Evolutionary conservation across 495 filamentous ascomycete genomes (phyloP).

Genomic region (Cudoniella acicularis): DNA sequence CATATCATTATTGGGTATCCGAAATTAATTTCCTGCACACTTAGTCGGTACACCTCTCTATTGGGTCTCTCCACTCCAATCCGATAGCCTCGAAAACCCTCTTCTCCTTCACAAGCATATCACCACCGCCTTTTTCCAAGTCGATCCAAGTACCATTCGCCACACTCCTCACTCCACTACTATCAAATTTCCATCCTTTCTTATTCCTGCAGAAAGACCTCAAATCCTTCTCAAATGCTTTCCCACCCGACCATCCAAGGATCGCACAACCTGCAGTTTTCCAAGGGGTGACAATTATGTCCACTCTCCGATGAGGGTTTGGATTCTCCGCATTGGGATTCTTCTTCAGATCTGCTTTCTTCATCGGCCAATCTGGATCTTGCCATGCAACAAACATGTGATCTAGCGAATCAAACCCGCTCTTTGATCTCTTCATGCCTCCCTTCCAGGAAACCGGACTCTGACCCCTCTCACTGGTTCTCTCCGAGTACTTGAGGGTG

Average conservation of each 20-base stretch:
- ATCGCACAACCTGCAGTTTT: constrained; percentile 83
- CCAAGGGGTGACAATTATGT: constrained; percentile 92
- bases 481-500: constrained; percentile 64
- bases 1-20: not conserved
- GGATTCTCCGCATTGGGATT: constrained; percentile 52
- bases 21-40: not conserved
- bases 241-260: constrained; percentile 82
- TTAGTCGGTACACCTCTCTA: constrained; percentile 73
- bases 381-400: constrained; percentile 96
- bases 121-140: constrained; percentile 41
- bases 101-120: constrained; percentile 53
- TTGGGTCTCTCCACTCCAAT: constrained; percentile 66
- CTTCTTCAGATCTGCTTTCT: constrained; percentile 26
- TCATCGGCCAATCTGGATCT: constrained; percentile 55
- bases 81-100: constrained; percentile 77
- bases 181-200: constrained; percentile 81
- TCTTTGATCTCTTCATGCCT: constrained; percentile 27
- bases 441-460: constrained; percentile 53
- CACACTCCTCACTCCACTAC: constrained; percentile 74
- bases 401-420: constrained; percentile 81
- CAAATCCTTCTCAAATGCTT: constrained; percentile 86
- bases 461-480: constrained; percentile 67
- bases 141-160: constrained; percentile 63
- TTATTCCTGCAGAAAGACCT: constrained; percentile 72
- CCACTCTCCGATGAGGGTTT: constrained; percentile 79